Evolutionary conservation across 148 eudicot genomes (phyloP), one percentile per base, ranked within the genome.

Genomic region (Arctostaphylos glauca): DNA sequence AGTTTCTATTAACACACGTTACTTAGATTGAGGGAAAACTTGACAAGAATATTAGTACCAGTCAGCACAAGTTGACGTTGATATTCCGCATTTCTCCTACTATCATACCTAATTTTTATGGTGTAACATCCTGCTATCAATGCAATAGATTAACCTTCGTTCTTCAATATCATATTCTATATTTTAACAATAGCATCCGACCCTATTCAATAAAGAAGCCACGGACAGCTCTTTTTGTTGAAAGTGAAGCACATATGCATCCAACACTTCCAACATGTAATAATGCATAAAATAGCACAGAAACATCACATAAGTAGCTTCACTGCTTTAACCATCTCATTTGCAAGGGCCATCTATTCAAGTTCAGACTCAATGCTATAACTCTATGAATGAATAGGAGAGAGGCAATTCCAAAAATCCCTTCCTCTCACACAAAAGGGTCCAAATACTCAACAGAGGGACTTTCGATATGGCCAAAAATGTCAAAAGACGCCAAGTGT

Each of bases 291-390:
- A 77, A 53, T 41, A 43, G 72, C 72, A 74, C 38, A 62, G 19
- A 81, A 74, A 74, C n/a, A 58, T 48, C 46, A 21, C 25, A 60
- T 77, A 66, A 23, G 64, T 41, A 25, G 76, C 41, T 66, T 66
- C n/a, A 53, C 41, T 52, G 19, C 48, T 77, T 76, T 48, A 31
- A 23, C 55, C 23, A 78, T 47, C 71, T 31, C 6, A 66, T 38
- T 25, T 60, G 31, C 50, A 59, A 75, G 54, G 59, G 25, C 46
- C 56, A 56, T 23, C 70, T 64, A 64, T 4, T 13, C 70, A 66
- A 31, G 44, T 25, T 66, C 71, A n/a, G 14, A 31, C 25, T 81
- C n/a, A 58, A 19, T 38, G 23, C 2, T 43, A 74, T 62, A 62
- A 47, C 15, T 19, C 19, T 21, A 13, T 9, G 5, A 1, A 9